phyloP scores from a whole-genome alignment of 164 flowering plant species.

The Stephania cephalantha region DNA sequence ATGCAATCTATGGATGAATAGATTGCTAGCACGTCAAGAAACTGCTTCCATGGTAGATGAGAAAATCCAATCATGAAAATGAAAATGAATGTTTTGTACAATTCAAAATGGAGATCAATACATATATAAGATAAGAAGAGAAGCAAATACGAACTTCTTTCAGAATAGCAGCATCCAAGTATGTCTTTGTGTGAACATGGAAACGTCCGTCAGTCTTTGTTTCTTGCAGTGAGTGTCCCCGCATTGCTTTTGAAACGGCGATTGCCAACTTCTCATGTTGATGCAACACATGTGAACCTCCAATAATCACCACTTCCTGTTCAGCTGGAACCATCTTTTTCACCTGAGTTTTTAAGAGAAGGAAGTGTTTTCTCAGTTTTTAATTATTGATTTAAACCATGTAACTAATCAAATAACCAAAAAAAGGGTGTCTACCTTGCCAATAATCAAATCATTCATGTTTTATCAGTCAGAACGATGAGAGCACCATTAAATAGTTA shows the following conservation, averaged over 20 bases:
- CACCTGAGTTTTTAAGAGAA: constrained; percentile 45
- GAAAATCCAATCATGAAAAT: neutral
- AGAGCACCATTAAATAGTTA: neutral
- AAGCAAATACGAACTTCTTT: constrained; percentile 60
- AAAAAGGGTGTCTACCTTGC: neutral
- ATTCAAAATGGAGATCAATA: neutral
- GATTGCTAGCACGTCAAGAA: neutral
- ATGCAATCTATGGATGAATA: neutral
- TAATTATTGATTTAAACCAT: neutral
- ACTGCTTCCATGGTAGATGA: neutral
- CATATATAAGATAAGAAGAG: neutral
- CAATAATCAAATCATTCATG: neutral
- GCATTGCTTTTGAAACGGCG: constrained; percentile 95
- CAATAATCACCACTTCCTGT: constrained; percentile 85
- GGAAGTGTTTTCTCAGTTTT: neutral
- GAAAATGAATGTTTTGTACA: neutral
- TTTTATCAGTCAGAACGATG: neutral
- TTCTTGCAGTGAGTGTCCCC: constrained; percentile 92
- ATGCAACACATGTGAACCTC: constrained; percentile 78
- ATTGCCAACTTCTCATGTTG: constrained; percentile 93
- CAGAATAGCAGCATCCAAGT: constrained; percentile 89
- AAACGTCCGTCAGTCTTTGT: constrained; percentile 96
- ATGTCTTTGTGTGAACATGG: constrained; percentile 90
- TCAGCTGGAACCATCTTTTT: constrained; percentile 83
- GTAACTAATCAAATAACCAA: neutral